Evolutionary conservation across 176 grass and related monocot genomes (phyloP), one percentile per base, ranked within the genome.

Genomic region (Phoenix roebelenii): DNA sequence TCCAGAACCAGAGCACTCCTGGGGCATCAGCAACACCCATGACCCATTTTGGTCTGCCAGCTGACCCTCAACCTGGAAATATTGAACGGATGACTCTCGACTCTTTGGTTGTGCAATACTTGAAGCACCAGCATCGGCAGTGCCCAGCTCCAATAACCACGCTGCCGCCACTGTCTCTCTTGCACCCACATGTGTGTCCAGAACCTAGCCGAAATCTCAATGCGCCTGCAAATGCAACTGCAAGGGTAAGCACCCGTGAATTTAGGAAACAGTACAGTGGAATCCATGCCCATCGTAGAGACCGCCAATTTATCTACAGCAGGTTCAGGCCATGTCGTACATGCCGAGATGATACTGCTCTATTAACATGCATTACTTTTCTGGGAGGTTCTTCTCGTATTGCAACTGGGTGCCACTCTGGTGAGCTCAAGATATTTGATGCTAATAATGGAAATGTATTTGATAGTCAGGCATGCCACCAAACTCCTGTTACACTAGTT

Each of bases 131-230:
- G 32, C 93, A 98, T 44, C 81, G 93, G 4, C 87, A 98, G 26
- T 98, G 93, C 35, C 87, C 87, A 67, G 84, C 84, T 53, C 93
- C 93, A n/a, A 78, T 98, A 71, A 98, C 93, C 69, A 98, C 93
- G 79, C 80, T 98, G 64, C 93, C 93, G 16, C 82, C 93, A 58
- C 84, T 98, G 9, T 88, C 87, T 74, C 67, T 98, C 62, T 57
- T 98, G 61, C 84, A 98, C 15, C 76, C 93, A 52, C 93, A 98
- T 83, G 79, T 89, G 54, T 98, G 93, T 66, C 87, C 93, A 10
- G 93, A 98, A 75, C 88, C 87, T 19, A 98, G 93, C 70, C 82
- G 69, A 72, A 84, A 56, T 39, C 70, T 98, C 39, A 79, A 76
- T 72, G 93, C 93, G 35, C 87, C 93, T 49, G 76, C 84, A 74